A percentile compares a stretch with the other conserved stretches of the same genome.
Conservation (phyloP, 805 yeast genomes). For the Wickerhamiella spandovensis region DNA sequence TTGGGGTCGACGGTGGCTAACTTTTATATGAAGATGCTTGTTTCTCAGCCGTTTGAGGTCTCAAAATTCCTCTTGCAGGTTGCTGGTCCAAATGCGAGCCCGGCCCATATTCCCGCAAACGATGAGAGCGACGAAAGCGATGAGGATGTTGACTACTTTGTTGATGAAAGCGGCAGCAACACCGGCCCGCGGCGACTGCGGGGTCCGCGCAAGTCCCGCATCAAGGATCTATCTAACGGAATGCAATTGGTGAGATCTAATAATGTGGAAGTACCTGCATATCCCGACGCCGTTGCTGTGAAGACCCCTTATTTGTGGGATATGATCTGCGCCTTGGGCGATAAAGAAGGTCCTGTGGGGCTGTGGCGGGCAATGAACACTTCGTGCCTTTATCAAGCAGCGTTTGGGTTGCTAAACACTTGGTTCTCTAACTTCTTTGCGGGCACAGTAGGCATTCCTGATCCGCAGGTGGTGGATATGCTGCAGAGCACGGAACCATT, state of each 20-base stretch:
- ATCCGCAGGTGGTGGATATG: constrained; percentile 69
- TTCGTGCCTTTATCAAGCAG: constrained; percentile 61
- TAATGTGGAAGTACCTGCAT: neutral
- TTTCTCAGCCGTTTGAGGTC: constrained; percentile 83
- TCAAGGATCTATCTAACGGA: constrained; percentile 1
- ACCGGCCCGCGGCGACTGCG: constrained; percentile 1
- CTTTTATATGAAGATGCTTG: constrained; percentile 53
- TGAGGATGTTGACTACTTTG: constrained; percentile 34
- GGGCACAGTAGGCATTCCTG: constrained; percentile 71
- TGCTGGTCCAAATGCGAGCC: constrained; percentile 31
- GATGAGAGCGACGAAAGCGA: constrained; percentile 24
- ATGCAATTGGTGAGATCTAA: constrained; percentile 5
- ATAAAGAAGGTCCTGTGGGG: constrained; percentile 51
- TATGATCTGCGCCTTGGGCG: constrained; percentile 37
- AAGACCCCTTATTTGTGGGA: constrained; percentile 23
- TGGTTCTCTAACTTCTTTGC: constrained; percentile 86
- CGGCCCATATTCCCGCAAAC: constrained; percentile 1
- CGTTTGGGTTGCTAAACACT: constrained; percentile 66
- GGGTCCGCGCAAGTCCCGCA: neutral
- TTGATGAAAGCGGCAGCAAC: constrained; percentile 12
- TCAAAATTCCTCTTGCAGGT: constrained; percentile 68
- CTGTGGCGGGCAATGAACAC: constrained; percentile 61
- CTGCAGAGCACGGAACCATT: constrained; percentile 68
- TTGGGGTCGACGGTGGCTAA: constrained; percentile 48
- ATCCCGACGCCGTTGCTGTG: constrained; percentile 8